phyloP scores from a whole-genome alignment of 768 basidiomycete genomes.

The Tylopilus sp. region DNA sequence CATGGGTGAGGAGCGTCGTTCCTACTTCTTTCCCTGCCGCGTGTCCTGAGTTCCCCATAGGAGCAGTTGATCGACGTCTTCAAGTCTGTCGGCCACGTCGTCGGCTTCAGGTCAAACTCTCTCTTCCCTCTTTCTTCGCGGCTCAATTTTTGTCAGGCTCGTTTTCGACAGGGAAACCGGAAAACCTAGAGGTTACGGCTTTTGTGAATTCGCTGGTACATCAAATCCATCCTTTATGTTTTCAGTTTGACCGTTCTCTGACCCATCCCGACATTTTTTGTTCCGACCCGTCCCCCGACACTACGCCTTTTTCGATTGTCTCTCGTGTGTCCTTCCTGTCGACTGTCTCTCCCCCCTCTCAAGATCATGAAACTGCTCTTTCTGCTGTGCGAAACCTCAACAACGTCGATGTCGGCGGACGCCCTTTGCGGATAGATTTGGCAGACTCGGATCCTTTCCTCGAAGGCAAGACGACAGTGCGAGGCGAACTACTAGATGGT shows the following conservation, averaged over 20 bases:
- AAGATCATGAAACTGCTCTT: slow-evolving; percentile 93
- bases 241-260: slow-evolving; percentile 32
- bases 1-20: slow-evolving; percentile 61
- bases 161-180: slow-evolving; percentile 93
- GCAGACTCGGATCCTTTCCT: slow-evolving; percentile 92
- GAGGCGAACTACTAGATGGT: slow-evolving; percentile 75
- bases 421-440: slow-evolving; percentile 90
- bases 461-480: slow-evolving; percentile 85
- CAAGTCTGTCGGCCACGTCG: slow-evolving; percentile 83
- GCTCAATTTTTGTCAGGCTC: slow-evolving; percentile 44
- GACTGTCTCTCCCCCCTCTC: too few relatives aligned
- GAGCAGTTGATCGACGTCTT: slow-evolving; percentile 87
- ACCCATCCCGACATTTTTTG: slow-evolving; percentile 33
- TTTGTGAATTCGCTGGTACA: slow-evolving; percentile 90
- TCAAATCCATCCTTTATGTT: slow-evolving; percentile 32
- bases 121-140: not conserved
- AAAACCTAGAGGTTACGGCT: slow-evolving; percentile 91
- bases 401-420: slow-evolving; percentile 87
- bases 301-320: slow-evolving; percentile 9
- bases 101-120: slow-evolving; percentile 72
- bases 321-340: slow-evolving; percentile 16
- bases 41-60: slow-evolving; percentile 30
- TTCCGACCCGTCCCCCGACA: slow-evolving; percentile 3
- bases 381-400: slow-evolving; percentile 97
- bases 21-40: not conserved